Percentiles rank a stretch among this genome's conserved stretches.
These are phyloP conservation scores for Sophora flavescens DNA, from an alignment of 306 rosid species.

Conservation along the genomic window DNA sequence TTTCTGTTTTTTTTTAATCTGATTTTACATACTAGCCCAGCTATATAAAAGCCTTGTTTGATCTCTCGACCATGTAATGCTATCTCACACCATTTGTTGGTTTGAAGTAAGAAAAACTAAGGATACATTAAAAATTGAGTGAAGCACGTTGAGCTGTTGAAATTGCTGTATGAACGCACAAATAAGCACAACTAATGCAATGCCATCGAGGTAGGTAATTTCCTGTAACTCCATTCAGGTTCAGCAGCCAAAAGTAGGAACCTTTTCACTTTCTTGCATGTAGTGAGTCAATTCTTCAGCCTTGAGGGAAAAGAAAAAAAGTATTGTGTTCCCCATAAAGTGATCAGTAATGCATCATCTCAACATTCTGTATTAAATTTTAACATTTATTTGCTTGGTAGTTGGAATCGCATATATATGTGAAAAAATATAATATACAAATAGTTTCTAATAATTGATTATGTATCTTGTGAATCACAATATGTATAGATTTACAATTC, in stretches of 20 bases:
- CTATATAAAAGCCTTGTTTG: slow-evolving; percentile 15
- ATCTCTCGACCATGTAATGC: slow-evolving; percentile 24
- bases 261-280: slow-evolving; percentile 13
- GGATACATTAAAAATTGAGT: not conserved
- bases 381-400: not conserved
- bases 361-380: slow-evolving; percentile 3
- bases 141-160: not conserved
- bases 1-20: not conserved
- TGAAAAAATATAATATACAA: too few relatives aligned
- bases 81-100: slow-evolving; percentile 17
- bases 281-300: slow-evolving; percentile 14
- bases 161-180: not conserved
- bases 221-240: slow-evolving; percentile 31
- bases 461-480: too few relatives aligned
- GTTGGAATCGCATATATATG: not conserved
- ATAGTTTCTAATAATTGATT: too few relatives aligned
- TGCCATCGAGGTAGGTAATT: slow-evolving; percentile 35
- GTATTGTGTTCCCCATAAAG: slow-evolving; percentile 2
- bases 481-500: too few relatives aligned
- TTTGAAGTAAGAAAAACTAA: not conserved
- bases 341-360: slow-evolving; percentile 6
- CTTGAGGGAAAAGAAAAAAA: not conserved
- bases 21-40: slow-evolving; percentile 20
- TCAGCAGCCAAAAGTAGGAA: not conserved
- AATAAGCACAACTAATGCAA: not conserved